phyloP scores from a whole-genome alignment of 2,329 filamentous ascomycete species.

The Phaeosphaeriaceae sp. region DNA sequence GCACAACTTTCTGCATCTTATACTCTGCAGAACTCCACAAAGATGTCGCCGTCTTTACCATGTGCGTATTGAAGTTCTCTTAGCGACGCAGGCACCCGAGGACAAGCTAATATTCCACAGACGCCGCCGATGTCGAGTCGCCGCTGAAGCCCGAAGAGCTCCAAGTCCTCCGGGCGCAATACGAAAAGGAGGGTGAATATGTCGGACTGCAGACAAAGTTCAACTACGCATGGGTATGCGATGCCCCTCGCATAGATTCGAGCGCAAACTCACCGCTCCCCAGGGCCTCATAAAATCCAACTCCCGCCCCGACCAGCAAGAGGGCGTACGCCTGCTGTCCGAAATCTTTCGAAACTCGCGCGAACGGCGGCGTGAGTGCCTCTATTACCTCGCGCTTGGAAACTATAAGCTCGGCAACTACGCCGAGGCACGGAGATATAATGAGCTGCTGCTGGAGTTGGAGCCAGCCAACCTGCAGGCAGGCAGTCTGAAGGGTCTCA shows the following conservation, averaged over 20 bases:
- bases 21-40: background rate
- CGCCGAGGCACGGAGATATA: slow-evolving; percentile 91
- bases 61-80: slow-evolving; percentile 30
- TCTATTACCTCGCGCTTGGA: slow-evolving; percentile 96
- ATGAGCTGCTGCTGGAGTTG: slow-evolving; percentile 87
- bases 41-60: slow-evolving; percentile 47
- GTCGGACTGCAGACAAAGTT: slow-evolving; percentile 98
- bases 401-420: slow-evolving; percentile 99
- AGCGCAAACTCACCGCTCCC: slow-evolving; percentile 10
- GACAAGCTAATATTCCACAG: slow-evolving; percentile 58
- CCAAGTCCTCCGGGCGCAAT: slow-evolving; percentile 89
- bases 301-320: slow-evolving; percentile 84
- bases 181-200: slow-evolving; percentile 96
- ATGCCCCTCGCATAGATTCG: slow-evolving; percentile 5
- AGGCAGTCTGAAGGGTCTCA: slow-evolving; percentile 81
- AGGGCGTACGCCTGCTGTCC: slow-evolving; percentile 89
- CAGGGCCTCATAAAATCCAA: slow-evolving; percentile 96
- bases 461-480: slow-evolving; percentile 93
- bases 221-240: slow-evolving; percentile 92
- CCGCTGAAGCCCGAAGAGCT: slow-evolving; percentile 92
- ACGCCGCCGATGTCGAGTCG: slow-evolving; percentile 97
- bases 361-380: slow-evolving; percentile 93
- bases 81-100: background rate
- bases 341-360: slow-evolving; percentile 95
- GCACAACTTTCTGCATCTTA: background rate